Evolutionary conservation across 169 alveolate genomes (phyloP), one percentile per base, ranked within the genome.

Genomic region (Babesia bigemina): DNA sequence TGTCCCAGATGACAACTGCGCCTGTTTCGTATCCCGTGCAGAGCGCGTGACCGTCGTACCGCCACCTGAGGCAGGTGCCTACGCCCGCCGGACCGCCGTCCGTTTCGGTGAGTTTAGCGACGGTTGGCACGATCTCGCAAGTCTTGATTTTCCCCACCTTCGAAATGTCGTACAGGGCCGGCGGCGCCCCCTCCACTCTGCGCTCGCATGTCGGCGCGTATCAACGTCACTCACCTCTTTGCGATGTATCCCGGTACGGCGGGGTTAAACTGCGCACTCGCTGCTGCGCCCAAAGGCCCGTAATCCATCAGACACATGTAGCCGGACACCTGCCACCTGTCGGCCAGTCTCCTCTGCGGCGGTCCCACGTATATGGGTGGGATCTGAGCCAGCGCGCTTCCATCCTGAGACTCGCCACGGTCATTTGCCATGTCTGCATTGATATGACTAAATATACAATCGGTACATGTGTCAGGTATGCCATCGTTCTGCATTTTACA

Each of bases 261-360:
- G 26, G 86, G 86, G 65, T 77, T 77, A 60, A 77, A 77, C 2
- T 58, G 55, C n/a, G 77, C 62, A 7, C 22, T 28, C 26, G 86
- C 74, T 0, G 86, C 63, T 0, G 73, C 19, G 22, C 56, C 60
- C 22, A 49, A 36, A 29, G 70, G 44, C 50, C 55, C 39, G 76
- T 77, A 77, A 3, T 77, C 86, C 42, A 77, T 17, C 47, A 70
- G 56, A 28, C 66, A 70, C 49, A 39, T 60, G 45, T 61, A 79
- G 11, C 87, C 83, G 69, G 44, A 49, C 49, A 79, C 60, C 47
- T 70, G 87, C 87, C 87, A 79, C 47, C 59, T 79, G 63, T 79
- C 87, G 0, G 81, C 63, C 36, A 79, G 70, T 17, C 87, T 49
- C 28, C 87, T 69, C 36, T 79, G 87, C 24, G 87, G 87, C 42